A percentile compares a stretch with the other conserved stretches of the same genome.
These are phyloP conservation scores for Withania somnifera DNA, from an alignment of 305 asterid genomes.

Conservation along the genomic window DNA sequence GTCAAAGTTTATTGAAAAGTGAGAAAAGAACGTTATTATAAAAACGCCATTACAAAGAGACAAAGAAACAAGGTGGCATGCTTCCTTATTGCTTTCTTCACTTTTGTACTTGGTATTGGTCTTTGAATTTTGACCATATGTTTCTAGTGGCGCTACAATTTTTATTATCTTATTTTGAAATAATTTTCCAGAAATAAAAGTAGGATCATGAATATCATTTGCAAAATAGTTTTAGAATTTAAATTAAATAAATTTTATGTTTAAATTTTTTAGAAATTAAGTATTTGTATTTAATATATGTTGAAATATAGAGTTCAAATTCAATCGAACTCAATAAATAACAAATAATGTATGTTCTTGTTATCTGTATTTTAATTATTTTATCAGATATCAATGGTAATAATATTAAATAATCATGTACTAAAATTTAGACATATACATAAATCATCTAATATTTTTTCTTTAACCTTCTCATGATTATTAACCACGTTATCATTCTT, in stretches of 20 bases:
- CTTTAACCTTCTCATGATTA: neutral
- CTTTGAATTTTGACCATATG: neutral
- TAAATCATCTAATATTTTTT: neutral
- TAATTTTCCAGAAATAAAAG: neutral
- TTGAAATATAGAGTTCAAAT: neutral
- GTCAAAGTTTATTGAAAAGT: neutral
- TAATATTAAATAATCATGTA: neutral
- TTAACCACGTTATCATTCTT: neutral
- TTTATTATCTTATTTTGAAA: too few species aligned
- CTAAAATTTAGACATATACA: neutral
- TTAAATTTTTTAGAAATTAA: neutral
- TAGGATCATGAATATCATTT: neutral
- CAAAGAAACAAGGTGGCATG: conserved; percentile 6
- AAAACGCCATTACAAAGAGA: neutral
- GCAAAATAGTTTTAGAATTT: neutral
- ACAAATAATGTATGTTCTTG: rapidly evolving
- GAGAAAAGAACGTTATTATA: neutral
- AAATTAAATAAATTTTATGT: neutral
- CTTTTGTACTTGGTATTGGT: neutral
- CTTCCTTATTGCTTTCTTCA: neutral
- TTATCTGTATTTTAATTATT: neutral
- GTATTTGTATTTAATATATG: neutral
- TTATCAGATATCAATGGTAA: neutral
- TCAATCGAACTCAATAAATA: neutral
- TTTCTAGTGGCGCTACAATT: neutral